Base-by-base conservation (phyloP, 768 basidiomycete genomes). In the Hortiboletus campestris region DNA sequence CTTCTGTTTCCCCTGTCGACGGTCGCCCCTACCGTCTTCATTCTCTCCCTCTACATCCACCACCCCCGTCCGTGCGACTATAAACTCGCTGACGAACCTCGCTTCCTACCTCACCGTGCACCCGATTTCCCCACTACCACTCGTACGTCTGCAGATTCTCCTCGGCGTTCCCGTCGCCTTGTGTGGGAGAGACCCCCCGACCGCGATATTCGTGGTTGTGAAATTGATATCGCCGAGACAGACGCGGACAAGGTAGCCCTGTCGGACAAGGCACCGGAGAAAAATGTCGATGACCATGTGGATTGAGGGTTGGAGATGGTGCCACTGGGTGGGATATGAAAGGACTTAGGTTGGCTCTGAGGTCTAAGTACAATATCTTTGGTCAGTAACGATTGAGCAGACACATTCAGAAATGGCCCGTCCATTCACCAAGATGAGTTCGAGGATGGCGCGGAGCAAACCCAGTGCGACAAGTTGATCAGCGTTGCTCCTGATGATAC, bases 121-220 rank as follows among this genome's bases (percentile, higher is more conserved):
- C 84, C 28, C 91, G 79, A 22, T 80, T 74, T 5, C 93, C 94
- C 94, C 94, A 96, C 19, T 83, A 80, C 91, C 90, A 92, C 64
- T 92, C 89, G 59, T 77, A 81, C n/a, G 74, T 53, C 29, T 60
- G 64, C 0, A 16, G 45, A 11, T 46, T 56, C 3, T 57, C 56
- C 9, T 57, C 54, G 25, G 25, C 25, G 25, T 25, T 25, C 25
- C 25, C 25, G 6, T 25, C 25, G 25, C 25, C 25, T 25, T 25
- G 6, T 25, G 25, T 25, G 25, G 25, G 4, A 25, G 25, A 25
- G 25, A 25, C 25, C 25, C 25, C 25, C 25, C 25, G 25, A 6
- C 25, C 25, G 25, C 6, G 25, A 25, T 25, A 25, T 25, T 25
- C 4, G 6, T 25, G 25, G 25, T 25, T 6, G 4, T 25, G 25